Conservation (phyloP, 2,329 filamentous ascomycete genomes). For the Chrysoporthe austroafricana region DNA sequence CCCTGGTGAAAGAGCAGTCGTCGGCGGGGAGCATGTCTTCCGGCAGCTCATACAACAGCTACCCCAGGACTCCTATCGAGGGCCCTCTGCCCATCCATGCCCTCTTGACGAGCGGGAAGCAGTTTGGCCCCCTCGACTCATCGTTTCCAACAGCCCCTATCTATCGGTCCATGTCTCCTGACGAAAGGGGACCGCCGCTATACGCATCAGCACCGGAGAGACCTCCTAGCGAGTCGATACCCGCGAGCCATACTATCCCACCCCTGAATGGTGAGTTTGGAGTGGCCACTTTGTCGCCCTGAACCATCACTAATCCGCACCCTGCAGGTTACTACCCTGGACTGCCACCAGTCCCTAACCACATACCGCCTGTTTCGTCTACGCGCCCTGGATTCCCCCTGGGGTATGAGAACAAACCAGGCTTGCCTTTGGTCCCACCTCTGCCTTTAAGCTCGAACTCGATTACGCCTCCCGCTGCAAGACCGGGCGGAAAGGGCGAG, state of each 20-base stretch:
- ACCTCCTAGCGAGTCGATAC: constrained; percentile 17
- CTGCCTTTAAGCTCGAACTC: constrained; percentile 31
- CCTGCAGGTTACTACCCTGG: constrained; percentile 33
- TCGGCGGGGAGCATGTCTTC: constrained; percentile 50
- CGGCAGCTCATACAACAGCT: constrained; percentile 41
- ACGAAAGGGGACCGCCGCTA: constrained; percentile 14
- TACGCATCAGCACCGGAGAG: constrained; percentile 18
- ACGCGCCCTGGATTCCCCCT: constrained; percentile 23
- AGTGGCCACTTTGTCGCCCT: too few relatives aligned
- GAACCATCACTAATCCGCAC: not conserved
- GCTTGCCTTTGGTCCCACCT: constrained; percentile 26
- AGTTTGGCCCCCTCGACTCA: constrained; percentile 24
- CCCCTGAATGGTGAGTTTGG: constrained; percentile 28
- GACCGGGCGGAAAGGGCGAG: constrained; percentile 35
- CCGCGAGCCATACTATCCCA: constrained; percentile 20
- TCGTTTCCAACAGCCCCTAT: constrained; percentile 16
- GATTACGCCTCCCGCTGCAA: constrained; percentile 21
- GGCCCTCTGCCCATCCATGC: constrained; percentile 59
- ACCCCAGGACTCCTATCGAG: constrained; percentile 53
- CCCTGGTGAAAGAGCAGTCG: constrained; percentile 51
- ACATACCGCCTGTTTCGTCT: constrained; percentile 1
- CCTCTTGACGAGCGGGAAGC: constrained; percentile 43
- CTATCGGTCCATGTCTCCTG: constrained; percentile 29
- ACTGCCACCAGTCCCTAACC: constrained; percentile 12
- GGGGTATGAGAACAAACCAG: constrained; percentile 10